These are phyloP conservation scores for Aspergillus hortae DNA, from an alignment of 2,329 filamentous ascomycete genomes.

Conservation along the genomic window DNA sequence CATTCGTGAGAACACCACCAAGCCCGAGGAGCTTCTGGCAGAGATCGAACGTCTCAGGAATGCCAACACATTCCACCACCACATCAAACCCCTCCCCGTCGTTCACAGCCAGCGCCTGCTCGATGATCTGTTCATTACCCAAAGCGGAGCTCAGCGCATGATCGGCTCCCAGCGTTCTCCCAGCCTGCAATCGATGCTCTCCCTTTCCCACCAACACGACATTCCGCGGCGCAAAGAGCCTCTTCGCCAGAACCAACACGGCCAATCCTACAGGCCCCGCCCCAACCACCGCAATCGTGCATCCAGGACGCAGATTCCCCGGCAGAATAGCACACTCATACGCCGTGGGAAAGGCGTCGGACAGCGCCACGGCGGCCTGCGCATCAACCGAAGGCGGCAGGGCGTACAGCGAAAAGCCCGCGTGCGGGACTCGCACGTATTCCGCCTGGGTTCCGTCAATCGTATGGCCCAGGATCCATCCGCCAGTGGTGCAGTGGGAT, in stretches of 20 bases:
- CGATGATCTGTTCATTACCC: constrained; percentile 27
- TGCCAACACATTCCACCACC: constrained; percentile 58
- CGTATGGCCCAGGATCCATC: constrained; percentile 54
- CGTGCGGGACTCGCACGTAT: constrained; percentile 53
- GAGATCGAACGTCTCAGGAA: constrained; percentile 52
- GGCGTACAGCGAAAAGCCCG: constrained; percentile 47
- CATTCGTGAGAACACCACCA: constrained; percentile 55
- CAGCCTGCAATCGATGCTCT: constrained; percentile 44
- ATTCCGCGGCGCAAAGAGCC: constrained; percentile 52
- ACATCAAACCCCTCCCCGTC: constrained; percentile 53
- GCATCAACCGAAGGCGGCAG: constrained; percentile 41
- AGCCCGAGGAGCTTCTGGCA: constrained; percentile 53
- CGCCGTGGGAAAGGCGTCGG: constrained; percentile 57
- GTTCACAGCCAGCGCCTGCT: constrained; percentile 43
- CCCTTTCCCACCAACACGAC: constrained; percentile 54
- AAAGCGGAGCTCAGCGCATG: constrained; percentile 45
- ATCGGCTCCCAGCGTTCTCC: constrained; percentile 48
- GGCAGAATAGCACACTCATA: constrained; percentile 54
- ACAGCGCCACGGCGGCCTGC: constrained; percentile 44
- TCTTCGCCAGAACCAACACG: constrained; percentile 49
- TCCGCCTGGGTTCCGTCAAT: constrained; percentile 55
- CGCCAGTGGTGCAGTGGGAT: constrained; percentile 52
- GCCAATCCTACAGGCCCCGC: constrained; percentile 56
- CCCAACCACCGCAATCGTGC: constrained; percentile 53
- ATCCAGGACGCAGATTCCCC: constrained; percentile 50